Base-by-base conservation (phyloP, 2,329 filamentous ascomycete species). In the Colletotrichum liaoningense region DNA sequence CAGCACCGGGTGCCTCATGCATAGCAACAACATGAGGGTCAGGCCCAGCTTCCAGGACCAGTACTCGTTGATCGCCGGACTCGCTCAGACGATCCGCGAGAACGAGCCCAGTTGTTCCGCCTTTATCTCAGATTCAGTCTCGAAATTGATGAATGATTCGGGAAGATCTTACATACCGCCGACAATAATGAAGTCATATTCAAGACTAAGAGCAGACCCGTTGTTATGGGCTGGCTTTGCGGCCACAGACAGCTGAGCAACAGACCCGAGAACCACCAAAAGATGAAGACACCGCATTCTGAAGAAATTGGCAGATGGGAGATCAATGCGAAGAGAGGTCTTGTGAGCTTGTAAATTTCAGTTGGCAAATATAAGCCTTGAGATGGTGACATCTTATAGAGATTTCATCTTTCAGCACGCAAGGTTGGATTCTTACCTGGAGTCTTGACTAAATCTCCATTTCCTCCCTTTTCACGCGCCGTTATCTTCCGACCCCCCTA, bases 61-160 rank as follows among this genome's bases (percentile, higher is more conserved):
- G 74, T 22, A 79, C 77, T 19, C 77, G 72, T 54, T 77, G 69
- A 46, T 75, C 74, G 16, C 76, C 76, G 5, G 76, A 77, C 63
- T 79, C 77, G 54, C 72, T 74, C 14, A 79, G 72, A 3, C 77
- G 75, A 60, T 78, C 77, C 3, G 76, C 77, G 4, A 79, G 74
- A 11, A 79, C 76, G 3, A 79, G 75, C 19, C 77, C 77, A 30
- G 77, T 77, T 5, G 77, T 78, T 56, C 77, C 77, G 30, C 77
- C 76, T 76, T 52, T 16, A 9, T 5, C 4, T 26, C 22, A 19
- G 22, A n/a, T 24, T 54, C 6, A 24, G 38, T 19, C 24, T 56
- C 22, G 5, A 4, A 16, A 19, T 5, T 7, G 8, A 30, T 19
- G 56, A 6, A 6, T 0, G 28, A 22, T 28, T 5, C 22, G 9